phyloP scores from a whole-genome alignment of 192 early-diverging fungal species.

The Coemansia sp. region DNA sequence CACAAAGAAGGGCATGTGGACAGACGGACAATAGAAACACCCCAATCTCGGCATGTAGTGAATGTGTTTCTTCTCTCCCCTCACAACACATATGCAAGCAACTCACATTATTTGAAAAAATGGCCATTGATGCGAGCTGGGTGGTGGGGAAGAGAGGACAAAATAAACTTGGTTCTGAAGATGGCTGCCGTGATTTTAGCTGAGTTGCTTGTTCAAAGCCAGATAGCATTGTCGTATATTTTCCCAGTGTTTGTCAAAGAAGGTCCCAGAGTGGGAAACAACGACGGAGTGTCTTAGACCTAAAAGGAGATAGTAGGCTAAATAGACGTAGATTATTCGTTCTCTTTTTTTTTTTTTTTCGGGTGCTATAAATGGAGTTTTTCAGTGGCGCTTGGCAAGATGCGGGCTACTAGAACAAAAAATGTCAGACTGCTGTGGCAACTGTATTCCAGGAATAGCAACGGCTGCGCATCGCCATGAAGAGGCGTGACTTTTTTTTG shows the following conservation, averaged over 20 bases:
- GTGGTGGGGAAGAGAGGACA: background rate
- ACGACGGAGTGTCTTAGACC: background rate
- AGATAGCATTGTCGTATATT: background rate
- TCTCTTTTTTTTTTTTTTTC: background rate
- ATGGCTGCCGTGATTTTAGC: slow-evolving; percentile 1
- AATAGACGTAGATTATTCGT: background rate
- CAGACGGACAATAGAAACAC: background rate
- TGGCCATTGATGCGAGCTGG: background rate
- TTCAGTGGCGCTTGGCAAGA: background rate
- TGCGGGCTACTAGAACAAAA: background rate
- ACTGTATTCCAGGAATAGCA: slow-evolving; percentile 8
- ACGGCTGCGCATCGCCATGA: slow-evolving; percentile 1
- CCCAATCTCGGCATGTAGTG: background rate
- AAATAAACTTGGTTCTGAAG: background rate
- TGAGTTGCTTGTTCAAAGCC: background rate
- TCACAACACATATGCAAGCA: background rate
- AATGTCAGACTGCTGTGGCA: slow-evolving; percentile 1
- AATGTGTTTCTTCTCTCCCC: background rate
- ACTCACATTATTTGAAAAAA: background rate
- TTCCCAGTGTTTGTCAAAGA: slow-evolving; percentile 2
- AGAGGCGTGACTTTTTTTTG: background rate
- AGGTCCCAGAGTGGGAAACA: background rate
- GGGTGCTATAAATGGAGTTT: background rate
- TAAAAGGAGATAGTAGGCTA: background rate
- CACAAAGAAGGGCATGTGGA: background rate